Percentiles rank a stretch among this genome's conserved stretches.
Evolutionary conservation across 2,329 filamentous ascomycete genomes (phyloP).

Genomic region (Talaromyces sp.): DNA sequence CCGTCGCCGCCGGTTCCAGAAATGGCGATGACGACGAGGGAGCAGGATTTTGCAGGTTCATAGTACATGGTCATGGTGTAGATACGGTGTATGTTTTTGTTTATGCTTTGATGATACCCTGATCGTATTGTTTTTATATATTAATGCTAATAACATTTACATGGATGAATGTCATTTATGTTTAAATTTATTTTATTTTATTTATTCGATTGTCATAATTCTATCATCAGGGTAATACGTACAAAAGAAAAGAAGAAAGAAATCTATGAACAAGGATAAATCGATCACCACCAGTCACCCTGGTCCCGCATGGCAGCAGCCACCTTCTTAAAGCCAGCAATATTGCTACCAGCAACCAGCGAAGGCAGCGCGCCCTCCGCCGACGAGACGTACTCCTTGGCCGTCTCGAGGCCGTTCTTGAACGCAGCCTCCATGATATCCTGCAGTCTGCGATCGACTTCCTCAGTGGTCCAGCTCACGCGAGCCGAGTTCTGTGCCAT

Average conservation of each 20-base stretch:
- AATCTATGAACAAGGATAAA: background rate
- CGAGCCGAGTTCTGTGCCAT: slow-evolving; percentile 97
- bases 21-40: background rate
- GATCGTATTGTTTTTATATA: background rate
- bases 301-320: slow-evolving; percentile 91
- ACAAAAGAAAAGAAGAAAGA: background rate
- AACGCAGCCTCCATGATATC: slow-evolving; percentile 94
- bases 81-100: background rate
- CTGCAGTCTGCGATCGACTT: slow-evolving; percentile 89
- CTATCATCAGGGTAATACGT: background rate
- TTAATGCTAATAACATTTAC: background rate
- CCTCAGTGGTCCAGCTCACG: slow-evolving; percentile 77
- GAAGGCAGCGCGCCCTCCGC: slow-evolving; percentile 80
- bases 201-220: background rate
- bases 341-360: slow-evolving; percentile 90
- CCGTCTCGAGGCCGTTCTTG: slow-evolving; percentile 79
- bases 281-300: slow-evolving; percentile 75
- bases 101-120: background rate
- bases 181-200: background rate
- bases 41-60: slow-evolving; percentile 4
- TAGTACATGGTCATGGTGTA: background rate
- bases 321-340: slow-evolving; percentile 97
- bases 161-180: background rate
- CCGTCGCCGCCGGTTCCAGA: background rate
- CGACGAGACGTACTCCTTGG: slow-evolving; percentile 77